Percentiles rank a stretch among this genome's conserved stretches.
phyloP scores from a whole-genome alignment of 139 green algal genomes.

The Spirogloea muscicola region DNA sequence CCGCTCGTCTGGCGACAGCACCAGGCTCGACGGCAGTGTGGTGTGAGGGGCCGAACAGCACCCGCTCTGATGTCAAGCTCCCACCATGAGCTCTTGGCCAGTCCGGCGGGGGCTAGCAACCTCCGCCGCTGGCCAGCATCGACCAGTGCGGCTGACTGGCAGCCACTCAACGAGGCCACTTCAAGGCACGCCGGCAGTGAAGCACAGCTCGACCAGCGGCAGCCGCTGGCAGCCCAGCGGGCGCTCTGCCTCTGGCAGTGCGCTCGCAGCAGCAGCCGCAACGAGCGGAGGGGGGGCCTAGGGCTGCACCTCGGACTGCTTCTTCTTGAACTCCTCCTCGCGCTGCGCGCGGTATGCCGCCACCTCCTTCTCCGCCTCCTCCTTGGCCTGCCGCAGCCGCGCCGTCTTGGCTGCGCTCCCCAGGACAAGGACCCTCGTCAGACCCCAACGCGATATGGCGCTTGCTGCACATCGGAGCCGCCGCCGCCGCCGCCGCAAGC shows the following conservation, averaged over 20 bases:
- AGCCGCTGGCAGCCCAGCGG: too few relatives aligned
- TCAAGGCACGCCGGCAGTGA: too few relatives aligned
- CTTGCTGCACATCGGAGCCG: too few relatives aligned
- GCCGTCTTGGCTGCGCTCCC: conserved; percentile 36
- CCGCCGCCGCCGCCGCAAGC: too few relatives aligned
- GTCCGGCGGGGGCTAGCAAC: neutral
- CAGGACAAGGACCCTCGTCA: neutral
- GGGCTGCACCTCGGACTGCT: conserved; percentile 32
- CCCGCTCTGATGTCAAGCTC: neutral
- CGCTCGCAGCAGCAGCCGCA: too few relatives aligned
- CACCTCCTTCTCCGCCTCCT: conserved; percentile 46
- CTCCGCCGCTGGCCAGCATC: neutral
- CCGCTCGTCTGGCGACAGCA: conserved; percentile 21
- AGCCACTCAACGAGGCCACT: neutral
- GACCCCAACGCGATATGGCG: neutral
- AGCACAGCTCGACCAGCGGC: too few relatives aligned
- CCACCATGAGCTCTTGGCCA: neutral
- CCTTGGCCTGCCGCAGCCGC: conserved; percentile 40
- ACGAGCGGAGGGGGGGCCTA: too few relatives aligned
- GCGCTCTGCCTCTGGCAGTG: too few relatives aligned
- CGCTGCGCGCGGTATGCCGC: conserved; percentile 34
- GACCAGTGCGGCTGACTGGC: too few relatives aligned
- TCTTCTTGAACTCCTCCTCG: conserved; percentile 39
- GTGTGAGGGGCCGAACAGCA: neutral
- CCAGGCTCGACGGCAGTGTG: neutral